These are phyloP conservation scores for Aspergillus bridgeri DNA, from an alignment of 495 filamentous ascomycete genomes.

Conservation along the genomic window DNA sequence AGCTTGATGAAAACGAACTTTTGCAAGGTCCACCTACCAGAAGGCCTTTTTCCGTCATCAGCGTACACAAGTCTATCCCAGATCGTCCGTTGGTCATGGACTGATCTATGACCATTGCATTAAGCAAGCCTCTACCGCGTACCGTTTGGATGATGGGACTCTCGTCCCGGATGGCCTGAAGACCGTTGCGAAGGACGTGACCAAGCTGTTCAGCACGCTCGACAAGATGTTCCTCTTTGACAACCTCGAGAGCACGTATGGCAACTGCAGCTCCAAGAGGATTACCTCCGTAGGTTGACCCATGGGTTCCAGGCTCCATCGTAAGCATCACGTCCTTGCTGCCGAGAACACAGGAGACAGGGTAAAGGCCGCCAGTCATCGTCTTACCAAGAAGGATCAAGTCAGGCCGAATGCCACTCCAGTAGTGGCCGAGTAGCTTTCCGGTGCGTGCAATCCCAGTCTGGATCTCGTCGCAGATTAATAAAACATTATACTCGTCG, in stretches of 20 bases:
- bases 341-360: conserved; percentile 88
- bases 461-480: conserved; percentile 99
- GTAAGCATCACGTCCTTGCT: conserved; percentile 93
- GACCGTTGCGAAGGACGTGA: conserved; percentile 75
- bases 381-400: conserved; percentile 94
- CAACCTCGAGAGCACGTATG: conserved; percentile 91
- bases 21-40: conserved; percentile 57
- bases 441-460: conserved; percentile 95
- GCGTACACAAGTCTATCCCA: conserved; percentile 96
- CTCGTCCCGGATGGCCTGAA: conserved; percentile 64
- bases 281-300: conserved; percentile 96
- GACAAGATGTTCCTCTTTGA: conserved; percentile 86
- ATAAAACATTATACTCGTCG: conserved; percentile 86
- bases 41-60: conserved; percentile 93
- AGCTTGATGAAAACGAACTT: conserved; percentile 16
- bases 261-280: conserved; percentile 93
- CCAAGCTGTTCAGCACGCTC: conserved; percentile 80
- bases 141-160: conserved; percentile 78
- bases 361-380: conserved; percentile 97
- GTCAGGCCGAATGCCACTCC: conserved; percentile 93
- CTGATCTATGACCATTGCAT: conserved; percentile 97
- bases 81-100: conserved; percentile 79
- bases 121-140: conserved; percentile 90
- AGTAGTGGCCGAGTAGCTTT: conserved; percentile 87
- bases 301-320: conserved; percentile 93